Evolutionary conservation across 345 rosid genomes (phyloP).

Genomic region (Anastatica hierochuntica): DNA sequence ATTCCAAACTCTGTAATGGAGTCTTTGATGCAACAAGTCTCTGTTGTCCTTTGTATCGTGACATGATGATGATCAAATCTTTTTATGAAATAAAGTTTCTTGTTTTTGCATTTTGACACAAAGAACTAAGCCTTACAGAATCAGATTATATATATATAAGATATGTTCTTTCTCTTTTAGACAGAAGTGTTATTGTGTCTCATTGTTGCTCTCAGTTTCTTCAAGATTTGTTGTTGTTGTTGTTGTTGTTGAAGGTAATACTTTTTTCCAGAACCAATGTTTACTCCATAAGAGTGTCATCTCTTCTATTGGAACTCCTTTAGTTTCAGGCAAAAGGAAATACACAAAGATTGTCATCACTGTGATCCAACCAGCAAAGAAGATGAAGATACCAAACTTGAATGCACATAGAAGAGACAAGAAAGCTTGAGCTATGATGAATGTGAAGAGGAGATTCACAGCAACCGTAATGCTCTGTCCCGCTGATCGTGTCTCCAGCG

Average conservation of each 20-base stretch:
- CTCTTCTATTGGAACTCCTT: slow-evolving; percentile 91
- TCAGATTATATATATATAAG: no score
- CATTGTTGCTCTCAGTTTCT: slow-evolving; percentile 16
- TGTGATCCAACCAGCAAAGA: slow-evolving; percentile 69
- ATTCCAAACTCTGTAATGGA: background rate
- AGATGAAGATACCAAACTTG: slow-evolving; percentile 80
- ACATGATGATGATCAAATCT: background rate
- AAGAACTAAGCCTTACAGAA: no score
- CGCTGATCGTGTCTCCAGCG: slow-evolving; percentile 78
- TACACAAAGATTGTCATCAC: slow-evolving; percentile 80
- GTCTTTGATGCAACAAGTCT: background rate
- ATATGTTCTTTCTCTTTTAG: background rate
- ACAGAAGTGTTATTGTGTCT: background rate
- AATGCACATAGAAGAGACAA: slow-evolving; percentile 66
- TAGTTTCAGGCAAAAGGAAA: slow-evolving; percentile 72
- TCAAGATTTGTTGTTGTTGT: slow-evolving; percentile 16
- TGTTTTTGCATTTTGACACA: background rate
- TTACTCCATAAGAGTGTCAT: slow-evolving; percentile 75
- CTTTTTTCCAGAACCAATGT: slow-evolving; percentile 91
- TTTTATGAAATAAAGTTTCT: background rate
- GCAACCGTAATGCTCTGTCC: slow-evolving; percentile 92
- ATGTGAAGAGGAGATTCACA: slow-evolving; percentile 82
- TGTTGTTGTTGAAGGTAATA: slow-evolving; percentile 35
- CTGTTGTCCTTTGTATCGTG: background rate
- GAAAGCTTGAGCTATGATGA: slow-evolving; percentile 68